A percentile compares a stretch with the other conserved stretches of the same genome.
These are phyloP conservation scores for Candida smagusa DNA, from an alignment of 1,139 yeast genomes.

Conservation along the genomic window DNA sequence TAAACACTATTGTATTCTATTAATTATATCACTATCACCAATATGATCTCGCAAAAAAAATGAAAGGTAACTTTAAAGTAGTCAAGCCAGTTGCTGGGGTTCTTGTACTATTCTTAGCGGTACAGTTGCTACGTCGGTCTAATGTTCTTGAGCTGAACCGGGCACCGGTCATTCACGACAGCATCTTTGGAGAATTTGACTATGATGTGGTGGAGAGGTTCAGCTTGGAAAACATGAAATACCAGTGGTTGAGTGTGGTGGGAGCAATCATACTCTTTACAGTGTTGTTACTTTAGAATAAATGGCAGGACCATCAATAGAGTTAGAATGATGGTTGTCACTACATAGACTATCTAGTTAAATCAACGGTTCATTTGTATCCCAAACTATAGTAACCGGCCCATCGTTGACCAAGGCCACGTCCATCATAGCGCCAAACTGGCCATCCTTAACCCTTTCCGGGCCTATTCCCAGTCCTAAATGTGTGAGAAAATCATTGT, in stretches of 20 bases:
- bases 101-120: no score
- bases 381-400: conserved; percentile 73
- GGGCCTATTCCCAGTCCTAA: conserved; percentile 56
- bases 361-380: conserved; percentile 40
- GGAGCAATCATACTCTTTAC: not conserved
- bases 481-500: conserved; percentile 54
- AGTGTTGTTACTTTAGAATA: no score
- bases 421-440: conserved; percentile 97
- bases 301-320: no score
- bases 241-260: conserved; percentile 14
- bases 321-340: no score
- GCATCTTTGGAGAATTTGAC: conserved; percentile 15
- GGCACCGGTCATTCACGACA: no score
- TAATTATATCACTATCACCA: no score
- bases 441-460: conserved; percentile 74
- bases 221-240: conserved; percentile 19
- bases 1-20: no score
- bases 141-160: no score
- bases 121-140: no score
- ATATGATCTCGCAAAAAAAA: no score
- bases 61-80: no score
- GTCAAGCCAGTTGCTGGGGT: no score
- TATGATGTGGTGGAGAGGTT: conserved; percentile 25
- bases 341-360: not conserved
- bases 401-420: conserved; percentile 83